phyloP scores from a whole-genome alignment of 805 yeast species.

The Osmozyma mogii region DNA sequence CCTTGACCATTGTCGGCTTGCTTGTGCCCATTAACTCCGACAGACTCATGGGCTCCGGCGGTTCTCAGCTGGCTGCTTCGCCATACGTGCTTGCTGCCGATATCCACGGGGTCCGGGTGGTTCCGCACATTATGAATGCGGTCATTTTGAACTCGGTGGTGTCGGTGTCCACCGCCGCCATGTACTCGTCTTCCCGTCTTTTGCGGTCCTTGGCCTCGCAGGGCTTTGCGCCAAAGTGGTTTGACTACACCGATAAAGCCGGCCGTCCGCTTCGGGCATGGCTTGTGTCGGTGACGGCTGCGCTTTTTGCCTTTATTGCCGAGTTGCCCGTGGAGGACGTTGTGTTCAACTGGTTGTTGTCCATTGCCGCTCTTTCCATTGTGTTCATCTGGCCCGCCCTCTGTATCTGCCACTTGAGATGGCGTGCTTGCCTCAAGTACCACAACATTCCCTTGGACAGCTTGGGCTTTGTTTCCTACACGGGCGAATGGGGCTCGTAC shows the following conservation, averaged over 20 bases:
- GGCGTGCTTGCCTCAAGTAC: slow-evolving; percentile 21
- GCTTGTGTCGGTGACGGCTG: slow-evolving; percentile 16
- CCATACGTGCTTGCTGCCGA: slow-evolving; percentile 24
- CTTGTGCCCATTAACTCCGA: slow-evolving; percentile 29
- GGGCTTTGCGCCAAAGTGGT: slow-evolving; percentile 21
- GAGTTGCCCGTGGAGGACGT: slow-evolving; percentile 24
- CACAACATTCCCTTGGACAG: slow-evolving; percentile 15
- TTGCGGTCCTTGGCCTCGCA: slow-evolving; percentile 21
- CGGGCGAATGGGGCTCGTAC: slow-evolving; percentile 34
- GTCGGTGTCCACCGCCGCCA: slow-evolving; percentile 24
- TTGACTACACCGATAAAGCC: slow-evolving; percentile 20
- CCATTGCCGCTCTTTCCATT: slow-evolving; percentile 21
- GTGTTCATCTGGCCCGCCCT: slow-evolving; percentile 20
- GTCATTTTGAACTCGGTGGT: slow-evolving; percentile 25
- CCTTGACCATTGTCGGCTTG: slow-evolving; percentile 30
- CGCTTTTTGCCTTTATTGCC: slow-evolving; percentile 20
- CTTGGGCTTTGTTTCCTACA: slow-evolving; percentile 25
- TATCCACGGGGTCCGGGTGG: slow-evolving; percentile 18
- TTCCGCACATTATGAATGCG: slow-evolving; percentile 26
- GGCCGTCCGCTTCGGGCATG: slow-evolving; percentile 23
- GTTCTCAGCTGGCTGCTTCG: slow-evolving; percentile 21
- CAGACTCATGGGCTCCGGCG: slow-evolving; percentile 27
- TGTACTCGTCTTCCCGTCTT: slow-evolving; percentile 21
- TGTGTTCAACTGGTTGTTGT: slow-evolving; percentile 24
- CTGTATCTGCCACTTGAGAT: slow-evolving; percentile 20